phyloP scores from a whole-genome alignment of 257 asterid species.

The Nicotiana paniculata region DNA sequence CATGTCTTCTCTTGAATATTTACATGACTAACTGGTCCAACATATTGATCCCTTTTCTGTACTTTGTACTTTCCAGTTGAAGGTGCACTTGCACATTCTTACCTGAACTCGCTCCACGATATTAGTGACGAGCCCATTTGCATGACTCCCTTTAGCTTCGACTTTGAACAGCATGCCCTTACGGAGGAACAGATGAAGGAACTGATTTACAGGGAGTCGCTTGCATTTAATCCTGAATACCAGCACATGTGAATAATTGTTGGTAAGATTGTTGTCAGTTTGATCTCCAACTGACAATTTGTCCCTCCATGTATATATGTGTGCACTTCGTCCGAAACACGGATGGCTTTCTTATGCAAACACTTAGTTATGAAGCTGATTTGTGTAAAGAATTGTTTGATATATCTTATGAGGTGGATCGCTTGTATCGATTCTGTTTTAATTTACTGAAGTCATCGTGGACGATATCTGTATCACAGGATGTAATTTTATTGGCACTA shows the following conservation, averaged over 20 bases:
- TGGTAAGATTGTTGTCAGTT: conserved; percentile 9
- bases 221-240: conserved; percentile 88
- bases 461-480: not conserved
- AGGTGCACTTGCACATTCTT: conserved; percentile 88
- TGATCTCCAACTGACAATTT: conserved; percentile 3
- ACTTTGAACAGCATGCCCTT: conserved; percentile 93
- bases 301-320: conserved; percentile 14
- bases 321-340: conserved; percentile 7
- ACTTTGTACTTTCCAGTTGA: conserved; percentile 50
- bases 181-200: conserved; percentile 98
- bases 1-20: not conserved
- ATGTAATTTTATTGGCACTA: not conserved
- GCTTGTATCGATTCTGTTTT: not conserved
- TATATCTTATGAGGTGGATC: conserved; percentile 11
- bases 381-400: conserved; percentile 12
- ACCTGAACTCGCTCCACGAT: conserved; percentile 89
- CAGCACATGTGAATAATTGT: conserved; percentile 45
- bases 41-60: not conserved
- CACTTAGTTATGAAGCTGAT: conserved; percentile 3
- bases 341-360: conserved; percentile 11
- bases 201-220: conserved; percentile 81
- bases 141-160: conserved; percentile 73
- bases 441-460: conserved; percentile 1
- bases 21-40: not conserved
- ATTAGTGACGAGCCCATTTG: conserved; percentile 90